Evolutionary conservation across 148 eudicot genomes (phyloP), one percentile per base, ranked within the genome.

Genomic region (Chenopodium formosanum): DNA sequence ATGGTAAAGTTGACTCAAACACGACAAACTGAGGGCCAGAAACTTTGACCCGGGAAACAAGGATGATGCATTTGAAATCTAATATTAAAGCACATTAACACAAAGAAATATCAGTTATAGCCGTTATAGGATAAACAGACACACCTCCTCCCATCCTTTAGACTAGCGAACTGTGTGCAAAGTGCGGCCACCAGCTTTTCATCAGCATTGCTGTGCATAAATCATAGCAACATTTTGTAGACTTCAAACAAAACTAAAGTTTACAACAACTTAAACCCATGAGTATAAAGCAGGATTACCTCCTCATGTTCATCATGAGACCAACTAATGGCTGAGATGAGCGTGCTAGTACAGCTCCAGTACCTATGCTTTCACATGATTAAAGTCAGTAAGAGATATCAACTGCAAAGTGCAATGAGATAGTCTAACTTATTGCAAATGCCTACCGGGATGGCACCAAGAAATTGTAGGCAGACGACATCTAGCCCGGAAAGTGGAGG

Each of bases 321-420:
- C 99, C 99, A 85, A 97, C 99, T 80, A 97, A 83, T 78, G 99
- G 99, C 84, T 97, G 99, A 47, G 99, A 97, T 77, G 99, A 97
- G 77, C 99, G 91, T 63, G 99, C 99, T 75, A 97, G 91, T 80
- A 97, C 99, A 78, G 99, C 99, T 73, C 98, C 98, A 77, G 87
- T 94, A 68, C 70, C 99, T 97, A 83, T 64, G 34, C 46, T 25
- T 56, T 74, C 7, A 40, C 52, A 82, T 70, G 11, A 72, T 2
- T 50, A 37, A 29, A 74, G 58, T 67, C 32, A 60, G 25, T 47
- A 29, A 58, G 65, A 85, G 50, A 50, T 78, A 81, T 64, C 66
- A 65, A 68, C 37, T 27, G 58, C 50, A 75, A 56, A 74, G 16
- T 34, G 73, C 16, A 22, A 17, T 70, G 23, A 73, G 40, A 73